A percentile compares a stretch with the other conserved stretches of the same genome.
These are phyloP conservation scores for Nephromyces sp. DNA, from an alignment of 169 alveolate species.

Conservation along the genomic window DNA sequence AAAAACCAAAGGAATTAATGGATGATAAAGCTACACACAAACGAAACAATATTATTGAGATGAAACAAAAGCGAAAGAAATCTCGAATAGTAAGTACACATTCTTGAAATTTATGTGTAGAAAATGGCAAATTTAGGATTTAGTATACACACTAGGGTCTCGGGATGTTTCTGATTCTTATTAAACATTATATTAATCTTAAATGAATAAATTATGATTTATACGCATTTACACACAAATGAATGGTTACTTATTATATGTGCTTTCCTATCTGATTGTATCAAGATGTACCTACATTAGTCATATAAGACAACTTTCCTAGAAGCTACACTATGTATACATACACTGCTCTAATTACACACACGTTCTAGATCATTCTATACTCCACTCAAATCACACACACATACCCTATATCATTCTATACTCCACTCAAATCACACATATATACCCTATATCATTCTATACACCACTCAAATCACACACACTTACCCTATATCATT, in stretches of 20 bases:
- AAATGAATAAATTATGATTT: no score
- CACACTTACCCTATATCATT: background rate
- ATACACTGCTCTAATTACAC: no score
- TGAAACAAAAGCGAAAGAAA: slow-evolving; percentile 7
- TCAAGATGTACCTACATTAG: no score
- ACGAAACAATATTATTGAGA: slow-evolving; percentile 19
- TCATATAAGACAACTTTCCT: no score
- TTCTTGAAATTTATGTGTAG: background rate
- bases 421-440: no score
- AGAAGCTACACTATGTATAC: no score
- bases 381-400: background rate
- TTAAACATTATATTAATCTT: no score
- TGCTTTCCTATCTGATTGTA: no score
- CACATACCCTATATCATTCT: background rate
- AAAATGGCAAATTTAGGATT: background rate
- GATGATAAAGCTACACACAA: slow-evolving; percentile 31
- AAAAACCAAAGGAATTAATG: slow-evolving; percentile 36
- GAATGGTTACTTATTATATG: no score
- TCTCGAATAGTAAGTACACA: background rate
- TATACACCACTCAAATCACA: background rate
- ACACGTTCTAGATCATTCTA: background rate
- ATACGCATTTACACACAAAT: no score
- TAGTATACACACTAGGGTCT: no score
- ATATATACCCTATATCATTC: background rate
- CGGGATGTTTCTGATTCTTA: no score